Base-by-base conservation (phyloP, 352 stramenopile genomes). In the Blastocystis sp. region DNA sequence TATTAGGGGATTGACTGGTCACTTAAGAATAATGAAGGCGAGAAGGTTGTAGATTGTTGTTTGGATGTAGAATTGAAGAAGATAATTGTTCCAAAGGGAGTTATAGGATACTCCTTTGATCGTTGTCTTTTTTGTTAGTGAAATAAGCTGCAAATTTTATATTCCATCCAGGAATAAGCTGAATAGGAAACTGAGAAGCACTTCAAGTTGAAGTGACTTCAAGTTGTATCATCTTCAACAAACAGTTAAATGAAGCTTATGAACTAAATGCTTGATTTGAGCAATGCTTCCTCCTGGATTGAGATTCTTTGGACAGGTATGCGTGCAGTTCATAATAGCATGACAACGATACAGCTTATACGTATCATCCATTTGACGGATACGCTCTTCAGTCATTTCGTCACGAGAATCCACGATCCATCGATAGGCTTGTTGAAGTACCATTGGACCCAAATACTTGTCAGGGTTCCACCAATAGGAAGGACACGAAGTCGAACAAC, bases 331-430 rank as follows among this genome's bases (percentile, higher is more conserved):
- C 78, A 89, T 89, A 56, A 89, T 89, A 11, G 54, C 78, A 42
- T 89, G 78, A 30, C 78, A 89, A 30, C 78, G 57, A 58, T 78
- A 89, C n/a, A 89, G 66, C 19, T 64, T 79, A 42, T 79, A 89
- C 9, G 51, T 58, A 93, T 99, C 97, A 91, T 99, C 96, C 24
- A 99, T 91, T 53, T 94, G 92, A 81, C 95, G 93, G 30, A 98
- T 91, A 91, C 97, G 95, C 93, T 99, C 96, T 89, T 96, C 93
- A 54, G 96, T 98, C 91, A 94, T 95, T 64, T 97, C 95, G 92
- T 99, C 97, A 90, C 97, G 95, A 81, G 94, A 98, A 93, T 99
- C 97, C 89, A 98, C 95, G 90, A 99, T 99, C 97, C 97, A 99
- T 56, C 95, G 95, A 92, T 97, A 98, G 75, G 95, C 95, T 92